Evolutionary conservation across 1,139 yeast species (phyloP).

Genomic region (Lodderomyces margitis): DNA sequence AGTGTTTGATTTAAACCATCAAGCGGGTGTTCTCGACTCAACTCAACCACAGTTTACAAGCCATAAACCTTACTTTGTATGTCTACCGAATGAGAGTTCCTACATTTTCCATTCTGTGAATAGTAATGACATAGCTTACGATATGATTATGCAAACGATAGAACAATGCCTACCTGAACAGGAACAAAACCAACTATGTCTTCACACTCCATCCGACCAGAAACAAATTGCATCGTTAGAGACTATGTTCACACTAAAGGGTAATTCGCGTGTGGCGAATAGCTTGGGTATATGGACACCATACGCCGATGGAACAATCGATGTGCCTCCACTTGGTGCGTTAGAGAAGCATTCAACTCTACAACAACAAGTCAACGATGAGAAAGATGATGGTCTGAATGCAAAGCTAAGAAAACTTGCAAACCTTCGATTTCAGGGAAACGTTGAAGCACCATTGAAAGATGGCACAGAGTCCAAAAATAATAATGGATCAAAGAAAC

Average conservation of each 20-base stretch:
- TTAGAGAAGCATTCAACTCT: conserved; percentile 18
- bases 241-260: conserved; percentile 55
- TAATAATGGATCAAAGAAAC: conserved; percentile 11
- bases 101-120: conserved; percentile 57
- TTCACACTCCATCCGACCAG: conserved; percentile 29
- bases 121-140: conserved; percentile 44
- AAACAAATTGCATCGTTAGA: conserved; percentile 54
- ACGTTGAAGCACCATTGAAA: no score
- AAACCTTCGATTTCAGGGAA: conserved; percentile 58
- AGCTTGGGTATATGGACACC: conserved; percentile 69
- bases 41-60: conserved; percentile 24
- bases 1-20: conserved; percentile 51
- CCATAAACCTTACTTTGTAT: conserved; percentile 59
- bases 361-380: not conserved
- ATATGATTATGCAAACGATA: conserved; percentile 58
- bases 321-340: conserved; percentile 56
- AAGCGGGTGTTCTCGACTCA: conserved; percentile 2
- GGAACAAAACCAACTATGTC: conserved; percentile 26
- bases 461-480: conserved; percentile 32
- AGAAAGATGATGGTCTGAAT: conserved; percentile 6
- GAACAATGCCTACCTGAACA: conserved; percentile 50
- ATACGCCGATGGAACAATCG: conserved; percentile 65
- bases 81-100: conserved; percentile 67
- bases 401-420: conserved; percentile 38
- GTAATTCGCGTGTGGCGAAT: conserved; percentile 56